These are phyloP conservation scores for Agroathelia rolfsii DNA, from an alignment of 1,284 basidiomycete genomes.

Conservation along the genomic window DNA sequence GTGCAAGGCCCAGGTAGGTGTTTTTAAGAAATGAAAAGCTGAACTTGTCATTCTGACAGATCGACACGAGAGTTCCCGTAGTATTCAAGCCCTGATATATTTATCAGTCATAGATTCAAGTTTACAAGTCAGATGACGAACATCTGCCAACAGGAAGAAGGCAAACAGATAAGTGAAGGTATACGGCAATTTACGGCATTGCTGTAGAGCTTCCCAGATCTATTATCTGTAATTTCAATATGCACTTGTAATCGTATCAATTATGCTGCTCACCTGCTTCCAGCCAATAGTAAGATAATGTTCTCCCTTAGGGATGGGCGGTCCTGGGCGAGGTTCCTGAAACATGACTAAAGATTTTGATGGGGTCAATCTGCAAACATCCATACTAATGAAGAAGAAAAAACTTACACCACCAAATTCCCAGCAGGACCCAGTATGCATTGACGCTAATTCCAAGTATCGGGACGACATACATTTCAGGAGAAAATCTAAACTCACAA, in stretches of 20 bases:
- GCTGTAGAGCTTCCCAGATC: constrained; percentile 62
- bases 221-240: constrained; percentile 15
- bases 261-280: constrained; percentile 48
- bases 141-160: constrained; percentile 73
- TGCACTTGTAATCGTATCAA: neutral
- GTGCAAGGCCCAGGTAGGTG: constrained; percentile 67
- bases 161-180: constrained; percentile 70
- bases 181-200: constrained; percentile 64
- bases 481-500: constrained; percentile 32
- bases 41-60: constrained; percentile 74
- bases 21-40: constrained; percentile 61
- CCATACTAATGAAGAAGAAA: neutral
- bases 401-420: constrained; percentile 73
- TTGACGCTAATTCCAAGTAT: constrained; percentile 34
- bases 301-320: constrained; percentile 61
- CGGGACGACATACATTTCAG: constrained; percentile 3
- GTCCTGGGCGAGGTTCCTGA: constrained; percentile 67
- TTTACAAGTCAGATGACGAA: constrained; percentile 13
- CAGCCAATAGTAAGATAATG: constrained; percentile 69
- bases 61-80: constrained; percentile 64
- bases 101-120: constrained; percentile 1
- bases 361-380: constrained; percentile 1
- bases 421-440: constrained; percentile 64
- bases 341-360: constrained; percentile 47
- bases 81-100: constrained; percentile 62